phyloP scores from a whole-genome alignment of 371 early-diverging fungal genomes.

The Mortierella sp. region DNA sequence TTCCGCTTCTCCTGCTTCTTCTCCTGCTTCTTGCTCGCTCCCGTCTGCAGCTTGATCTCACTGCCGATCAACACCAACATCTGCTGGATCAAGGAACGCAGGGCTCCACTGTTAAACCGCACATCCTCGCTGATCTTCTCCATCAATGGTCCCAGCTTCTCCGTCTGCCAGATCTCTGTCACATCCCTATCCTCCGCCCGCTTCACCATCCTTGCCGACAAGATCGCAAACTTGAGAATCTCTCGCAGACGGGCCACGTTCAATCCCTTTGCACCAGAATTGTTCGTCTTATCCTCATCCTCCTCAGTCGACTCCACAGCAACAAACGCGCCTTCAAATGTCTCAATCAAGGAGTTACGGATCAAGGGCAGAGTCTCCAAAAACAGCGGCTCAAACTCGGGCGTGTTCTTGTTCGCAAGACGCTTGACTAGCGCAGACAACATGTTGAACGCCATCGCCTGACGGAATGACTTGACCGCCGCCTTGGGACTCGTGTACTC shows the following conservation, averaged over 20 bases:
- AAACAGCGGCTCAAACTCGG: slow-evolving; percentile 45
- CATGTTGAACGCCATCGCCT: slow-evolving; percentile 70
- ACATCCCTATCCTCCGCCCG: slow-evolving; percentile 36
- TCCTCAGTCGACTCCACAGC: slow-evolving; percentile 56
- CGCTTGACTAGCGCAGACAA: slow-evolving; percentile 60
- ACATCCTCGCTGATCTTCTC: slow-evolving; percentile 43
- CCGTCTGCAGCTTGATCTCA: slow-evolving; percentile 48
- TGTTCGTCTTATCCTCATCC: slow-evolving; percentile 38
- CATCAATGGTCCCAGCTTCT: slow-evolving; percentile 45
- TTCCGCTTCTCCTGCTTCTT: slow-evolving; percentile 55
- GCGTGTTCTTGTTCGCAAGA: slow-evolving; percentile 57
- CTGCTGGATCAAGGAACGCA: slow-evolving; percentile 48
- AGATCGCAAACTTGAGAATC: slow-evolving; percentile 56
- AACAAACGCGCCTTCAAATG: slow-evolving; percentile 47
- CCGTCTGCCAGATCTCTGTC: slow-evolving; percentile 51
- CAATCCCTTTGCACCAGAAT: slow-evolving; percentile 40
- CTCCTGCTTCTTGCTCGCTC: slow-evolving; percentile 50
- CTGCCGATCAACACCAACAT: slow-evolving; percentile 52
- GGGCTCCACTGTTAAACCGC: slow-evolving; percentile 51
- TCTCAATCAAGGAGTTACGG: slow-evolving; percentile 54
- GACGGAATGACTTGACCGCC: slow-evolving; percentile 74
- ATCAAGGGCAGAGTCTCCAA: slow-evolving; percentile 44
- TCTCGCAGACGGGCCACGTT: slow-evolving; percentile 57
- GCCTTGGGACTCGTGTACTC: slow-evolving; percentile 63
- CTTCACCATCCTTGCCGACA: slow-evolving; percentile 53